A percentile compares a stretch with the other conserved stretches of the same genome.
Evolutionary conservation across 2,329 filamentous ascomycete genomes (phyloP).

Genomic region (Fusarium metavorans): DNA sequence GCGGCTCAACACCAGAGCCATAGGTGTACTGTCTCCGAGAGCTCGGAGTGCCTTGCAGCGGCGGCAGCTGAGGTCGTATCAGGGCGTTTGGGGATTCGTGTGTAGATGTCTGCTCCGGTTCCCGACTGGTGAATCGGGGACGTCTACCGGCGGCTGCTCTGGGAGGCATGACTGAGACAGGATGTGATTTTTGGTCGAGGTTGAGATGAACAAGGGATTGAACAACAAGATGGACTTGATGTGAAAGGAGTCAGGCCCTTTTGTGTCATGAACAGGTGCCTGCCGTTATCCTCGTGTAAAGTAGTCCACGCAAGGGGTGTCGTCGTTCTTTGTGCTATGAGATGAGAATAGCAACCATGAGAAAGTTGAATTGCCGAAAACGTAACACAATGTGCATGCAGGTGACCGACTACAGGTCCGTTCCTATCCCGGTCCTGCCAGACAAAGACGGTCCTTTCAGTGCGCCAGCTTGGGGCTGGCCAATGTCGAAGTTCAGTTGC

Average conservation of each 20-base stretch:
- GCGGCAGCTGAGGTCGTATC: constrained; percentile 38
- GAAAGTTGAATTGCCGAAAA: constrained; percentile 15
- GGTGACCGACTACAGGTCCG: constrained; percentile 8
- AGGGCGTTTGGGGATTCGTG: constrained; percentile 20
- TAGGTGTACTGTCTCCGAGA: constrained; percentile 54
- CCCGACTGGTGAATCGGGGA: constrained; percentile 32
- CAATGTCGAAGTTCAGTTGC: constrained; percentile 32
- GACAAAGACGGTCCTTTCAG: constrained; percentile 20
- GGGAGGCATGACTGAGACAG: constrained; percentile 39
- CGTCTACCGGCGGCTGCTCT: constrained; percentile 31
- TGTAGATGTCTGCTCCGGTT: constrained; percentile 28
- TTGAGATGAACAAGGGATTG: constrained; percentile 4
- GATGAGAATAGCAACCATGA: constrained; percentile 38
- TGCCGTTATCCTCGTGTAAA: constrained; percentile 8
- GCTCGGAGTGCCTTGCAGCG: constrained; percentile 49
- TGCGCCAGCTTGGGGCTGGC: constrained; percentile 28
- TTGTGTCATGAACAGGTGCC: constrained; percentile 36
- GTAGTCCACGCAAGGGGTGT: constrained; percentile 1
- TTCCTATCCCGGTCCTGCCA: constrained; percentile 5
- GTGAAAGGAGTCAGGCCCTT: constrained; percentile 21
- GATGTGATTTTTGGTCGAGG: neutral
- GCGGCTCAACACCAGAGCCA: constrained; percentile 52
- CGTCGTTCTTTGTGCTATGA: constrained; percentile 28
- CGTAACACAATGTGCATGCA: constrained; percentile 8
- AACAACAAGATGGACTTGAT: constrained; percentile 5